These are phyloP conservation scores for Malassezia psittaci DNA, from an alignment of 1,284 basidiomycete species.

Conservation along the genomic window DNA sequence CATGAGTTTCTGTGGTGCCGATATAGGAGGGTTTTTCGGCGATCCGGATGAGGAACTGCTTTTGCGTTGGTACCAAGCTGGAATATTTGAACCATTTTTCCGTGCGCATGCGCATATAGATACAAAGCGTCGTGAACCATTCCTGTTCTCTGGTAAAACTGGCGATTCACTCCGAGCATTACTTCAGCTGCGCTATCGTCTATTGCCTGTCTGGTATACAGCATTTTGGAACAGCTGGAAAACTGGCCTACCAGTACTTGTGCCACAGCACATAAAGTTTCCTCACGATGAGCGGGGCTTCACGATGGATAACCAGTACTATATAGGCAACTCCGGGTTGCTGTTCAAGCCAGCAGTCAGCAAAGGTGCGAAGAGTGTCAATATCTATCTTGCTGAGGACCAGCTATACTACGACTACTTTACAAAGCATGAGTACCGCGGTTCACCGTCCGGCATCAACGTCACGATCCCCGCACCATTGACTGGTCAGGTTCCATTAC, in stretches of 20 bases:
- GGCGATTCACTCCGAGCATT: conserved; percentile 69
- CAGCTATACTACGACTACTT: conserved; percentile 96
- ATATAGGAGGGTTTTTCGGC: conserved; percentile 97
- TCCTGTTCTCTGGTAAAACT: conserved; percentile 78
- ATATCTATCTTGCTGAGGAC: conserved; percentile 78
- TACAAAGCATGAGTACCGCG: conserved; percentile 54
- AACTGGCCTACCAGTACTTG: conserved; percentile 38
- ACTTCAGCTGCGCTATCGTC: conserved; percentile 71
- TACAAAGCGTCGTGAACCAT: conserved; percentile 93
- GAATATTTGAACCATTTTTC: conserved; percentile 93
- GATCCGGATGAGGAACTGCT: conserved; percentile 90
- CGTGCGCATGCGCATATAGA: conserved; percentile 96
- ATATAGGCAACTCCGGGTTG: conserved; percentile 74
- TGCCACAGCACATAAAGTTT: conserved; percentile 83
- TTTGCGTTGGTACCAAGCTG: conserved; percentile 92
- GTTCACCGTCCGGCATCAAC: conserved; percentile 54
- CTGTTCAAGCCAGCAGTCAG: conserved; percentile 82
- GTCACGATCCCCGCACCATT: conserved; percentile 57
- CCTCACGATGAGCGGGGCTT: conserved; percentile 76
- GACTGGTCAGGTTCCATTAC: conserved; percentile 63
- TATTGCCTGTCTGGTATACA: conserved; percentile 92
- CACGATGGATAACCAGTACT: conserved; percentile 86
- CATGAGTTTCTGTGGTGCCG: conserved; percentile 83
- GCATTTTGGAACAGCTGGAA: conserved; percentile 58
- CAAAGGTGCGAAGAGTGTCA: conserved; percentile 61